These are phyloP conservation scores for Komagataella ulmi DNA, from an alignment of 805 yeast genomes.

Conservation along the genomic window DNA sequence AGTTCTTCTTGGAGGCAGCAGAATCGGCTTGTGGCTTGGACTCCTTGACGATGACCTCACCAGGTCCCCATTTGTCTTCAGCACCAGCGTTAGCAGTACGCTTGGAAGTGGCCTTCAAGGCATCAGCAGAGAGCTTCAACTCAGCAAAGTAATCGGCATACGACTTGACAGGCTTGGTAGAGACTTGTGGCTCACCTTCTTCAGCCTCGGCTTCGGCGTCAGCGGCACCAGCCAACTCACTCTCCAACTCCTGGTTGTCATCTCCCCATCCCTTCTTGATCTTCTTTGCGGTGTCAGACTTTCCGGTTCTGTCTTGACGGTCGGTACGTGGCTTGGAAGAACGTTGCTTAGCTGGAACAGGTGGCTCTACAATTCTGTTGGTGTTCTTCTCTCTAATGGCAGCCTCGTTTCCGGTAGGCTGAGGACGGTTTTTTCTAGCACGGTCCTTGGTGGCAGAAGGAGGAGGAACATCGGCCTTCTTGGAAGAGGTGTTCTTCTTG, in stretches of 20 bases:
- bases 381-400: slow-evolving; percentile 63
- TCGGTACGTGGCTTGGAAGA: slow-evolving; percentile 51
- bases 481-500: slow-evolving; percentile 72
- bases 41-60: slow-evolving; percentile 53
- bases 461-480: slow-evolving; percentile 76
- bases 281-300: slow-evolving; percentile 76
- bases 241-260: slow-evolving; percentile 56
- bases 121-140: slow-evolving; percentile 30
- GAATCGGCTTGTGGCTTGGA: slow-evolving; percentile 46
- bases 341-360: slow-evolving; percentile 30
- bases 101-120: slow-evolving; percentile 20
- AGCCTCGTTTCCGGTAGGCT: slow-evolving; percentile 78
- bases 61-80: slow-evolving; percentile 36
- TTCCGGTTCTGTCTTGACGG: slow-evolving; percentile 79
- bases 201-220: slow-evolving; percentile 24
- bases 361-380: slow-evolving; percentile 51
- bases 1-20: slow-evolving; percentile 52
- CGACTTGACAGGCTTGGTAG: slow-evolving; percentile 44
- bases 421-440: slow-evolving; percentile 61
- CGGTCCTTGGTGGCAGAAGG: slow-evolving; percentile 69
- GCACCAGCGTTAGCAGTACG: slow-evolving; percentile 48
- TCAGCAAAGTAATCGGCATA: slow-evolving; percentile 81
- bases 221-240: slow-evolving; percentile 40
- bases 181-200: slow-evolving; percentile 25
- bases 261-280: slow-evolving; percentile 85